phyloP scores from a whole-genome alignment of 352 stramenopile genomes.

The Globisporangium radiosum region DNA sequence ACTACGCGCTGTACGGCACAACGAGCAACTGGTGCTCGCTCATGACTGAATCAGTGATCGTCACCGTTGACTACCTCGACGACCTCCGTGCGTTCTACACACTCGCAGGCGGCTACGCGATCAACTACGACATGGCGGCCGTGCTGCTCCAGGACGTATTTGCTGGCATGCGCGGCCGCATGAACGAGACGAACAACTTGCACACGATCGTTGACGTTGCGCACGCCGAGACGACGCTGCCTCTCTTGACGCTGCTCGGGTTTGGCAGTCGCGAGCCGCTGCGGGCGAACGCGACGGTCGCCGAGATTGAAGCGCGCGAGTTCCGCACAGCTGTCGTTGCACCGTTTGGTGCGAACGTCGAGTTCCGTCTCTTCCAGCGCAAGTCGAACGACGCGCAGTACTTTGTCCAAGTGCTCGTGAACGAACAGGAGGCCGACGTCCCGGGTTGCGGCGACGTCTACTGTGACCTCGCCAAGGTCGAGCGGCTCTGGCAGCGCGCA shows the following conservation, averaged over 20 bases:
- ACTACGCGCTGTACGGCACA: conserved; percentile 50
- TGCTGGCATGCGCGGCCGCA: conserved; percentile 36
- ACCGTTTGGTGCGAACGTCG: conserved; percentile 71
- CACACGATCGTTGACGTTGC: conserved; percentile 57
- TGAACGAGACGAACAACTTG: conserved; percentile 23
- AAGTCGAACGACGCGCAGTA: conserved; percentile 28
- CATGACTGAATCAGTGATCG: conserved; percentile 32
- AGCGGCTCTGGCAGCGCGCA: conserved; percentile 14
- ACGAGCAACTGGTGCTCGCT: conserved; percentile 55
- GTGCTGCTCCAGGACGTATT: conserved; percentile 58
- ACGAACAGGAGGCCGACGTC: conserved; percentile 22
- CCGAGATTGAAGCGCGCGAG: conserved; percentile 32
- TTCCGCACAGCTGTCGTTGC: conserved; percentile 52
- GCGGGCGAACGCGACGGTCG: conserved; percentile 20
- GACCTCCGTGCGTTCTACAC: conserved; percentile 71
- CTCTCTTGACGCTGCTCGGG: conserved; percentile 60
- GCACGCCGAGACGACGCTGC: conserved; percentile 68
- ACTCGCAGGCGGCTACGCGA: conserved; percentile 43
- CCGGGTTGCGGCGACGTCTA: conserved; percentile 17
- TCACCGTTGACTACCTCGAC: conserved; percentile 51
- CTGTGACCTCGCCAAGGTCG: conserved; percentile 17
- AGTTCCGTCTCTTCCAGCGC: conserved; percentile 52
- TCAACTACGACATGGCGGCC: conserved; percentile 73
- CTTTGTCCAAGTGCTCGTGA: conserved; percentile 47
- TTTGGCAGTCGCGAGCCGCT: conserved; percentile 34